These are phyloP conservation scores for Talaromyces piceae DNA, from an alignment of 2,329 filamentous ascomycete genomes.

Conservation along the genomic window DNA sequence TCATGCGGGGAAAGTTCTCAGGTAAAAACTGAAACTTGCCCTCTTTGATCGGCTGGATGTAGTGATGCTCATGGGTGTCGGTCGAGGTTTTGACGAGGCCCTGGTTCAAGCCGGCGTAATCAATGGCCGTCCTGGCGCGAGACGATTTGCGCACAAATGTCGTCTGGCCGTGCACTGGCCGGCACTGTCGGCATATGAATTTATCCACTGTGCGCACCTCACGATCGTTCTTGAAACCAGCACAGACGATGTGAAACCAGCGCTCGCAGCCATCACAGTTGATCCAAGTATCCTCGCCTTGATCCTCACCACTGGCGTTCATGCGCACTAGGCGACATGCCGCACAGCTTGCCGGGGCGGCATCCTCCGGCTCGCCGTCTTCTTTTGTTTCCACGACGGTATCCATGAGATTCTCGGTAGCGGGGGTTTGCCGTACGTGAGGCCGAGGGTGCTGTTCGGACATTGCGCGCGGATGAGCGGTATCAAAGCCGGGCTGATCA, in stretches of 20 bases:
- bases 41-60: conserved; percentile 60
- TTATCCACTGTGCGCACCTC: conserved; percentile 62
- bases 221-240: conserved; percentile 56
- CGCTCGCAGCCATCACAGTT: conserved; percentile 61
- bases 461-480: neutral
- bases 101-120: conserved; percentile 61
- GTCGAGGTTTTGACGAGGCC: conserved; percentile 59
- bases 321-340: conserved; percentile 50
- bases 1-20: conserved; percentile 57
- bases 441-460: conserved; percentile 1
- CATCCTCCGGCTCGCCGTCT: conserved; percentile 21
- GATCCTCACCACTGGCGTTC: conserved; percentile 44
- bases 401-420: neutral
- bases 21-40: conserved; percentile 54
- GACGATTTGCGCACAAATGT: conserved; percentile 62
- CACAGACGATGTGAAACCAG: conserved; percentile 63
- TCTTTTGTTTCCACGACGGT: conserved; percentile 17
- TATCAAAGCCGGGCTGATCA: conserved; percentile 12
- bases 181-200: conserved; percentile 56
- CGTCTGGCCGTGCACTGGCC: conserved; percentile 53
- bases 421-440: neutral
- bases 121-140: conserved; percentile 57
- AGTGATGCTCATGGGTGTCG: conserved; percentile 59
- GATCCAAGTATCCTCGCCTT: conserved; percentile 54
- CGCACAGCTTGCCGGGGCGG: conserved; percentile 45